Conservation (phyloP, 2,329 filamentous ascomycete species). For the Fusarium sp. region DNA sequence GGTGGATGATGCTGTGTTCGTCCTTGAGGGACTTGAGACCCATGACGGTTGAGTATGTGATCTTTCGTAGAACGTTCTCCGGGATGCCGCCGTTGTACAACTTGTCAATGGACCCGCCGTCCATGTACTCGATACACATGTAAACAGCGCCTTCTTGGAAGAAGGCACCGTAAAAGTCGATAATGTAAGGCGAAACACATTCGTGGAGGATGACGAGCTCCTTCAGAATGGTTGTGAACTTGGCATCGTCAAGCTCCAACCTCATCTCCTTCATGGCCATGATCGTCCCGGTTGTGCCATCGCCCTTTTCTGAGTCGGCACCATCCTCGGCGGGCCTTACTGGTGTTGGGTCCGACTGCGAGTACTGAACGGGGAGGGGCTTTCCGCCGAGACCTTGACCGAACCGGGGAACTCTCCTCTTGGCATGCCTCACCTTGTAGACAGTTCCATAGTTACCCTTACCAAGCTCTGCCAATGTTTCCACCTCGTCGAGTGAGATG, state of each 20-base stretch:
- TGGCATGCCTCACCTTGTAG: conserved; percentile 92
- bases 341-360: conserved; percentile 50
- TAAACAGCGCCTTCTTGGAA: conserved; percentile 99
- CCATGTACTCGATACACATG: conserved; percentile 99
- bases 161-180: conserved; percentile 98
- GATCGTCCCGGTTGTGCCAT: conserved; percentile 75
- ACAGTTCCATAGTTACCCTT: conserved; percentile 99
- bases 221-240: conserved; percentile 97
- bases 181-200: conserved; percentile 94
- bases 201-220: conserved; percentile 96
- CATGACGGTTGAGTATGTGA: conserved; percentile 89
- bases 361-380: conserved; percentile 50
- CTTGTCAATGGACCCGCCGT: conserved; percentile 97
- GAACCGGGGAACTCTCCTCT: conserved; percentile 68
- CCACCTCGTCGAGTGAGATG: conserved; percentile 95
- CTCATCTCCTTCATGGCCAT: conserved; percentile 99
- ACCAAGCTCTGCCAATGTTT: conserved; percentile 90
- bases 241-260: conserved; percentile 93
- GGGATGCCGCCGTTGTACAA: conserved; percentile 91
- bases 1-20: conserved; percentile 98
- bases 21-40: conserved; percentile 95
- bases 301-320: conserved; percentile 41
- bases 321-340: conserved; percentile 43
- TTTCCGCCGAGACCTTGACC: conserved; percentile 67
- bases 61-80: conserved; percentile 87